These are phyloP conservation scores for Neotropicomus parvogracilis DNA, from an alignment of 1,284 basidiomycete genomes.

Conservation along the genomic window DNA sequence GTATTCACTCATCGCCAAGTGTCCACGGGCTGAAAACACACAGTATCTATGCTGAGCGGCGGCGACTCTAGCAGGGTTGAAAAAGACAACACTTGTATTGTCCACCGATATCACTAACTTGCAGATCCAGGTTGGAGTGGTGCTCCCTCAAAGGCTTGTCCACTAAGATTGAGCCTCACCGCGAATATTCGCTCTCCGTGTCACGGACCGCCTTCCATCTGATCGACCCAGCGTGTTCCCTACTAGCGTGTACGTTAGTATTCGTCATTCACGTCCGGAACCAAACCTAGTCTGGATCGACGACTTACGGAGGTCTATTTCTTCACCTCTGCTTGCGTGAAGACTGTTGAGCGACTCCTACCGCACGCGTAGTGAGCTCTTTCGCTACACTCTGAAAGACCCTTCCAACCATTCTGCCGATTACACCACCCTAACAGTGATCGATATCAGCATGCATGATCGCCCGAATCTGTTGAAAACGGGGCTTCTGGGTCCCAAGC, in stretches of 20 bases:
- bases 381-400: constrained; percentile 21
- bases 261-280: constrained; percentile 35
- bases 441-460: constrained; percentile 28
- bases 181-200: constrained; percentile 29
- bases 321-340: constrained; percentile 29
- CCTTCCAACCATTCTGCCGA: constrained; percentile 32
- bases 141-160: not conserved
- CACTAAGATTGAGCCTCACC: constrained; percentile 17
- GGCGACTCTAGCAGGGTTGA: too few relatives aligned
- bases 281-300: not conserved
- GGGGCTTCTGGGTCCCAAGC: constrained; percentile 29
- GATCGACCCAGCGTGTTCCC: constrained; percentile 39
- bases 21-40: too few relatives aligned
- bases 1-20: too few relatives aligned
- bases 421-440: constrained; percentile 31
- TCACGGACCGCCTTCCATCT: constrained; percentile 38
- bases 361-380: constrained; percentile 25
- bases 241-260: constrained; percentile 40
- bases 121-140: not conserved
- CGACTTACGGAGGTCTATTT: constrained; percentile 29
- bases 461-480: constrained; percentile 27
- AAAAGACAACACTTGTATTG: too few relatives aligned
- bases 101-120: too few relatives aligned
- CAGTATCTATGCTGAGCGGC: too few relatives aligned
- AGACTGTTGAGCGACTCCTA: constrained; percentile 25